Conservation (phyloP, 306 rosid species). For the Vigna hirtella region DNA sequence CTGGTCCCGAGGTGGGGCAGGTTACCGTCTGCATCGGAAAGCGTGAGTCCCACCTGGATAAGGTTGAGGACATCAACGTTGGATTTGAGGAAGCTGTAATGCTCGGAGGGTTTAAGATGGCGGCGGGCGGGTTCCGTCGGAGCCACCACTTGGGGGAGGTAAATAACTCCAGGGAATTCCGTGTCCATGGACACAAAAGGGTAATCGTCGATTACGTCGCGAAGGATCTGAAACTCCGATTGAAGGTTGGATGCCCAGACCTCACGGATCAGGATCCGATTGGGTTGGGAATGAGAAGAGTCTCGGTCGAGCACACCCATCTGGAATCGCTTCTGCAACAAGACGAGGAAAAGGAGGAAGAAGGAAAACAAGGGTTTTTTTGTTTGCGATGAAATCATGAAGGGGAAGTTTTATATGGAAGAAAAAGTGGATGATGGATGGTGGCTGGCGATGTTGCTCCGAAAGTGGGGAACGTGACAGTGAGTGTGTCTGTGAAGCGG, state of each 20-base stretch:
- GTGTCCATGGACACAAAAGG: conserved; percentile 84
- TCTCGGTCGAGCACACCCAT: background rate
- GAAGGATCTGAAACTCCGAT: conserved; percentile 57
- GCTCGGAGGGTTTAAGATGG: conserved; percentile 59
- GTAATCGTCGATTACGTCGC: conserved; percentile 43
- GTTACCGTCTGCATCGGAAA: conserved; percentile 68
- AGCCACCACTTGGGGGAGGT: conserved; percentile 41
- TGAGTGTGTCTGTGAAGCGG: conserved; percentile 28
- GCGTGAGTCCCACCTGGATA: conserved; percentile 81
- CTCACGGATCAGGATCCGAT: conserved; percentile 59
- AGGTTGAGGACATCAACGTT: conserved; percentile 83
- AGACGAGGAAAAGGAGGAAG: background rate
- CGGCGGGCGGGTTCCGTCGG: background rate
- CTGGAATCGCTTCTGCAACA: background rate
- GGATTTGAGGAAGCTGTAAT: conserved; percentile 62
- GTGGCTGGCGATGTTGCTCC: conserved; percentile 12
- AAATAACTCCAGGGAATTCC: conserved; percentile 72
- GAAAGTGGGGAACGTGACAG: conserved; percentile 33
- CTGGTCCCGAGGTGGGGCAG: conserved; percentile 65
- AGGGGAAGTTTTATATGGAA: conserved; percentile 5
- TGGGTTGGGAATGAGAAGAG: background rate
- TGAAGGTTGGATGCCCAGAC: conserved; percentile 75
- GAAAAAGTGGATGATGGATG: background rate
- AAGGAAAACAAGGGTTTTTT: background rate
- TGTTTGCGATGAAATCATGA: background rate